A percentile compares a stretch with the other conserved stretches of the same genome.
Conservation (phyloP, 1,284 basidiomycete species). For the Ganoderma meredithae region DNA sequence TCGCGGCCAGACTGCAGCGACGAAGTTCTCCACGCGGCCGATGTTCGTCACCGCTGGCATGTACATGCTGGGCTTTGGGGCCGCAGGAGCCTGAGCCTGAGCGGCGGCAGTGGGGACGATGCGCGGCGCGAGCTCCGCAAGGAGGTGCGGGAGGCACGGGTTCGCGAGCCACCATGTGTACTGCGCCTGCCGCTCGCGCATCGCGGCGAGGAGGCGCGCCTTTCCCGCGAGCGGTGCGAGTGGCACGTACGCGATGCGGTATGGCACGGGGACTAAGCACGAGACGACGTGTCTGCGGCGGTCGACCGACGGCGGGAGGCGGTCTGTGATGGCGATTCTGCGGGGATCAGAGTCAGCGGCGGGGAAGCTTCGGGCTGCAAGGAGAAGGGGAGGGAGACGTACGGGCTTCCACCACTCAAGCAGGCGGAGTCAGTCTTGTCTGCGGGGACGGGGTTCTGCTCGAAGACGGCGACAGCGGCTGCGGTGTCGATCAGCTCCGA, state of each 20-base stretch:
- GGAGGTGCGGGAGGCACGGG: conserved; percentile 3
- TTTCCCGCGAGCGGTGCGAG: neutral
- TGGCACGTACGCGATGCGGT: neutral
- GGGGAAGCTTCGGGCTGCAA: no score
- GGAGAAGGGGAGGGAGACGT: neutral
- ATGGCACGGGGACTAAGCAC: neutral
- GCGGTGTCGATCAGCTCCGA: neutral
- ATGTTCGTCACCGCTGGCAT: neutral
- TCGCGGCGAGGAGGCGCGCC: neutral
- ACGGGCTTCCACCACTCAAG: neutral
- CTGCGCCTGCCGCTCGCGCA: neutral
- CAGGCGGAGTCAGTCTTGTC: neutral
- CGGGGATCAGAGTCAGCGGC: no score
- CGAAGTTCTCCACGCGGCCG: neutral
- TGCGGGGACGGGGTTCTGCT: neutral
- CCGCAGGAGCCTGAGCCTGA: no score
- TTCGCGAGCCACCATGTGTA: neutral
- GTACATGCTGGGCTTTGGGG: no score
- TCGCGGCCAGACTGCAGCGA: neutral
- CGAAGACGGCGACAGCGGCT: neutral
- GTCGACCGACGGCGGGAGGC: neutral
- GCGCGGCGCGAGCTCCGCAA: neutral
- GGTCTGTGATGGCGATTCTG: neutral
- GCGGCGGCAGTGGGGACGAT: neutral
- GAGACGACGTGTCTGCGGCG: neutral